A percentile compares a stretch with the other conserved stretches of the same genome.
phyloP scores from a whole-genome alignment of 768 basidiomycete species.

The Trametopsis cervina region DNA sequence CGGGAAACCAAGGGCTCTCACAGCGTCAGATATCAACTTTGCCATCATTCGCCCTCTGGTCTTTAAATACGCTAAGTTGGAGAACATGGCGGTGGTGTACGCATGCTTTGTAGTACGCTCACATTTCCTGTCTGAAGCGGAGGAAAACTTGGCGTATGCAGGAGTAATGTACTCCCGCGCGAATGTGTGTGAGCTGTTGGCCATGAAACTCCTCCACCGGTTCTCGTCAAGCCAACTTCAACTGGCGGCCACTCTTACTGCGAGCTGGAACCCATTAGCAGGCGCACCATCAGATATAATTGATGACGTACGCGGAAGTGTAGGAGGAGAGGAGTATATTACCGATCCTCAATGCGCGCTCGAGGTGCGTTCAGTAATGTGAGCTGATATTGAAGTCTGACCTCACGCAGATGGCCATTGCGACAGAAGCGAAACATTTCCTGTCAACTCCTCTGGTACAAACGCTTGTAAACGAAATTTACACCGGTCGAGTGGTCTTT shows the following conservation, averaged over 20 bases:
- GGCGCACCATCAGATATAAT: slow-evolving; percentile 65
- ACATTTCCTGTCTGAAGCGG: slow-evolving; percentile 67
- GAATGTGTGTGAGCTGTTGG: slow-evolving; percentile 80
- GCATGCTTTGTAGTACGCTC: slow-evolving; percentile 72
- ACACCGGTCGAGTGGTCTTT: slow-evolving; percentile 71
- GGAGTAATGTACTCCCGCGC: slow-evolving; percentile 67
- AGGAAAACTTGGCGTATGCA: slow-evolving; percentile 69
- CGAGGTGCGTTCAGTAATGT: slow-evolving; percentile 51
- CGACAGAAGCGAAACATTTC: slow-evolving; percentile 79
- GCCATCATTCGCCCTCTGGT: slow-evolving; percentile 73
- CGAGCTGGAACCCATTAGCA: slow-evolving; percentile 78
- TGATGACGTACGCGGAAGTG: slow-evolving; percentile 51
- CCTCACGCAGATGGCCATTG: slow-evolving; percentile 73
- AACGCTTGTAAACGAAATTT: slow-evolving; percentile 81
- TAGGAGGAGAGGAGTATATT: slow-evolving; percentile 57
- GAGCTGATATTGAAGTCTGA: background rate
- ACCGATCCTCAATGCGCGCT: slow-evolving; percentile 75
- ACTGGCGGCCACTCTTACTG: slow-evolving; percentile 72
- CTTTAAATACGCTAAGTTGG: slow-evolving; percentile 67
- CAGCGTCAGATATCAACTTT: slow-evolving; percentile 78
- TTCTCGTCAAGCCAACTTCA: slow-evolving; percentile 75
- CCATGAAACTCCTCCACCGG: slow-evolving; percentile 75
- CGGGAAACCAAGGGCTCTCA: slow-evolving; percentile 31
- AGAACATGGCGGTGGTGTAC: slow-evolving; percentile 70
- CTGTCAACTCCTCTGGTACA: slow-evolving; percentile 80